Conservation (phyloP, 768 basidiomycete species). For the Pleurotus djamor region DNA sequence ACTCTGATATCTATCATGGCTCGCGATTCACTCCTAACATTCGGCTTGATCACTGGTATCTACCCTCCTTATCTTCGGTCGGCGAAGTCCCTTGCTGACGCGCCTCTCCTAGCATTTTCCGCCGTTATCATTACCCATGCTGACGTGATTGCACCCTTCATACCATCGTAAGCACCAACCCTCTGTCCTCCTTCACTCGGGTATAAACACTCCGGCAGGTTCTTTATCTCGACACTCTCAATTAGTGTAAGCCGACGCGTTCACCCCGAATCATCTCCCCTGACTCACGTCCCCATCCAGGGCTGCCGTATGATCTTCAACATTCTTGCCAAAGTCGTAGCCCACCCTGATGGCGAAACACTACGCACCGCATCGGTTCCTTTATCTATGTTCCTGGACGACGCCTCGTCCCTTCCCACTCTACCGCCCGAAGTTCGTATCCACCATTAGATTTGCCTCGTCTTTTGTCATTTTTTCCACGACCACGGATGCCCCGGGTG, state of each 20-base stretch:
- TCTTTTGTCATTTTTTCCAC: no score
- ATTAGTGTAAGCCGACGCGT: background rate
- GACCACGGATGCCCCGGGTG: no score
- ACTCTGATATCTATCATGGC: background rate
- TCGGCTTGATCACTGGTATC: background rate
- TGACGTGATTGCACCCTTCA: background rate
- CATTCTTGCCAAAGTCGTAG: background rate
- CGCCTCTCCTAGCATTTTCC: background rate
- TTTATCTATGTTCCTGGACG: background rate
- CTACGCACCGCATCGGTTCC: background rate
- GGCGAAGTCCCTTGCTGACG: background rate
- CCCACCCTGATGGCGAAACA: background rate
- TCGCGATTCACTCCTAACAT: conserved; percentile 1
- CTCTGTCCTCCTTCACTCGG: background rate
- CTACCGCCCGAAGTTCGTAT: background rate
- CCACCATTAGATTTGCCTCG: background rate
- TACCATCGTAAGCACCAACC: background rate
- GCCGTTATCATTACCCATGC: conserved; percentile 3
- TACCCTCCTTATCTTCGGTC: background rate
- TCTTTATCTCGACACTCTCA: conserved; percentile 1
- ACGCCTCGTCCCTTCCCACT: background rate
- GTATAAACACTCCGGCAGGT: background rate
- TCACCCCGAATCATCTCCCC: background rate
- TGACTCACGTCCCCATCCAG: background rate
- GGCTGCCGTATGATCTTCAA: conserved; percentile 6